Percentiles rank a stretch among this genome's conserved stretches.
phyloP scores from a whole-genome alignment of 2,329 filamentous ascomycete species.

The Aureobasidium pullulans region DNA sequence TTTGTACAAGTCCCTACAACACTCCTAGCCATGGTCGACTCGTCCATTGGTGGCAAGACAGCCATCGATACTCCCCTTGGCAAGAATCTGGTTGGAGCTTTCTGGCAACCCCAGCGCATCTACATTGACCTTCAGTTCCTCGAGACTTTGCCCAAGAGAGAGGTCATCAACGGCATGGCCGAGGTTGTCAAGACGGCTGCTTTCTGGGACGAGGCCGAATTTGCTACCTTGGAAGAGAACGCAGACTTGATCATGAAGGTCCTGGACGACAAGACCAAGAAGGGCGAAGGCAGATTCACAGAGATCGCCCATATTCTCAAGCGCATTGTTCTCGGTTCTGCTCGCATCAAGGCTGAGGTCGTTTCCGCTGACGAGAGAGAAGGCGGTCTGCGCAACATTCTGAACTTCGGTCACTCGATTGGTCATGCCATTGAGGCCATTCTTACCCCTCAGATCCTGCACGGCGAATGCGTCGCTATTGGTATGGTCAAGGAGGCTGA shows the following conservation, averaged over 20 bases:
- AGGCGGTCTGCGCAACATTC: conserved; percentile 82
- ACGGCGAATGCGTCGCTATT: conserved; percentile 92
- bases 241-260: conserved; percentile 68
- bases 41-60: conserved; percentile 95
- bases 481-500: conserved; percentile 99
- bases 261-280: conserved; percentile 52
- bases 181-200: conserved; percentile 83
- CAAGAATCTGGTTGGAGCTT: conserved; percentile 91
- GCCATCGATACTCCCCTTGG: conserved; percentile 93
- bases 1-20: conserved; percentile 97
- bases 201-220: conserved; percentile 88
- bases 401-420: conserved; percentile 98
- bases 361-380: conserved; percentile 93
- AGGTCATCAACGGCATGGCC: conserved; percentile 98
- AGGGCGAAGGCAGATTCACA: conserved; percentile 54
- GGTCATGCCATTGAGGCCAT: conserved; percentile 96
- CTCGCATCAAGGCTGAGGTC: conserved; percentile 87
- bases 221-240: conserved; percentile 74
- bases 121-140: conserved; percentile 92
- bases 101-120: conserved; percentile 91
- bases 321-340: conserved; percentile 74
- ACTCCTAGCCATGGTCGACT: conserved; percentile 94
- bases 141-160: conserved; percentile 78
- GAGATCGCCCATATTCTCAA: conserved; percentile 52
- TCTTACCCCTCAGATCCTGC: conserved; percentile 86